A percentile compares a stretch with the other conserved stretches of the same genome.
These are phyloP conservation scores for Periconia macrospinosa DNA, from an alignment of 2,329 filamentous ascomycete genomes.

Conservation along the genomic window DNA sequence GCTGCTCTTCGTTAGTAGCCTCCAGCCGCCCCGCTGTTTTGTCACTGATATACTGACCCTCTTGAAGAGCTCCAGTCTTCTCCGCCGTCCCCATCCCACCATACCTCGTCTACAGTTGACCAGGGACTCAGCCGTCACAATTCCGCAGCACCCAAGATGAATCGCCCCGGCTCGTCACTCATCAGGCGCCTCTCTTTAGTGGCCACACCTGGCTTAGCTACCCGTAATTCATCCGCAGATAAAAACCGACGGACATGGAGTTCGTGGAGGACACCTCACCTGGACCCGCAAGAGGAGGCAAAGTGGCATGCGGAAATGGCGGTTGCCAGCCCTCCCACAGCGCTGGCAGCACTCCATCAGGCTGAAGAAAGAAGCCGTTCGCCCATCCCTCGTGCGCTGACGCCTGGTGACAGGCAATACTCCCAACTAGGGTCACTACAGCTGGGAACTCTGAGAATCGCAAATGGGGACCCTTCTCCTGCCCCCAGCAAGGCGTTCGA, in stretches of 20 bases:
- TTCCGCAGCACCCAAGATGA: constrained; percentile 12
- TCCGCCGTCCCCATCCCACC: constrained; percentile 8
- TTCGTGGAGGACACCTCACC: constrained; percentile 30
- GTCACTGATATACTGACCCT: constrained; percentile 10
- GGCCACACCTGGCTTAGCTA: constrained; percentile 45
- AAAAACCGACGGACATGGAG: constrained; percentile 38
- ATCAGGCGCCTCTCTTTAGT: constrained; percentile 44
- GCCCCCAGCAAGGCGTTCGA: constrained; percentile 38
- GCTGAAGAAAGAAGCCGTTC: constrained; percentile 25
- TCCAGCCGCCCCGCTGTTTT: neutral
- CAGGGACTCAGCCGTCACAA: constrained; percentile 21
- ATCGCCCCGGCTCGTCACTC: constrained; percentile 30
- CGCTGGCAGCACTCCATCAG: constrained; percentile 21
- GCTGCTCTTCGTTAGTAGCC: constrained; percentile 44
- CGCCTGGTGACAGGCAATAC: constrained; percentile 47
- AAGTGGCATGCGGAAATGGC: constrained; percentile 35
- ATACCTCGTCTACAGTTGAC: constrained; percentile 9
- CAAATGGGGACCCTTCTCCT: constrained; percentile 52
- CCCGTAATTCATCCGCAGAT: constrained; percentile 35
- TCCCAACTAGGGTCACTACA: constrained; percentile 46
- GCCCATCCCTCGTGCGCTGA: constrained; percentile 32
- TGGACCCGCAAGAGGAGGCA: constrained; percentile 26
- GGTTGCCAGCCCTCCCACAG: constrained; percentile 22
- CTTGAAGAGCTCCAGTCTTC: constrained; percentile 28
- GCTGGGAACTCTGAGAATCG: constrained; percentile 50